Base-by-base conservation (phyloP, 805 yeast species). In the Diddensiella transvaalensis region DNA sequence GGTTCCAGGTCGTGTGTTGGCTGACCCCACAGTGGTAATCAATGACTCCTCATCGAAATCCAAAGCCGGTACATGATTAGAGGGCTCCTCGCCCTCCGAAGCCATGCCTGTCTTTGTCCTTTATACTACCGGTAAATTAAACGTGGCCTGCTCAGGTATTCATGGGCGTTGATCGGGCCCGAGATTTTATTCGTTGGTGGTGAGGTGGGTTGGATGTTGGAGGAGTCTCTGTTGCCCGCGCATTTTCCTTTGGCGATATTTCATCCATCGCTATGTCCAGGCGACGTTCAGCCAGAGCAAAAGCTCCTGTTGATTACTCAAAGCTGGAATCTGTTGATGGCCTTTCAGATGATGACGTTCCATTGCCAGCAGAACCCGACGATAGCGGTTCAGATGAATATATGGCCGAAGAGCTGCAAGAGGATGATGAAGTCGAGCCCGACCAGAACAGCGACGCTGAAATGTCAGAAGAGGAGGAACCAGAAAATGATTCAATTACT, bases 271-370 rank as follows among this genome's bases (percentile, higher is more conserved):
- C 13, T 5, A 15, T 15, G 38, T 35, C 38, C 15, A 8, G 38
- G 30, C 49, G 49, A 37, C 40, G 53, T 22, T 43, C 57, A 11
- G 42, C 45, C 4, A 30, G 57, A 17, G 42, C 44, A 19, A 37
- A 37, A 24, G 40, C 35, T 24, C 37, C 32, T 17, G 43, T 57
- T n/a, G 51, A 55, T 40, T 57, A 57, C 39, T 48, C 57, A 18
- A 23, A 46, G 19, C 10, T 55, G 17, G 57, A 46, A 26, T 19
- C 44, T 3, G 33, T 48, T 11, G 48, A 41, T 4, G 57, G 47
- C 21, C 21, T 35, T 13, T 35, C 38, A n/a, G 38, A 47, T 15
- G 42, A 22, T 11, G 46, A 33, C n/a, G 40, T 15, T 3, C 30
- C 8, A 18, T 18, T 30, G 22, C 29, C 23, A 29, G 53, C 48